Base-by-base conservation (phyloP, 257 asterid species). In the Agastache rugosa region DNA sequence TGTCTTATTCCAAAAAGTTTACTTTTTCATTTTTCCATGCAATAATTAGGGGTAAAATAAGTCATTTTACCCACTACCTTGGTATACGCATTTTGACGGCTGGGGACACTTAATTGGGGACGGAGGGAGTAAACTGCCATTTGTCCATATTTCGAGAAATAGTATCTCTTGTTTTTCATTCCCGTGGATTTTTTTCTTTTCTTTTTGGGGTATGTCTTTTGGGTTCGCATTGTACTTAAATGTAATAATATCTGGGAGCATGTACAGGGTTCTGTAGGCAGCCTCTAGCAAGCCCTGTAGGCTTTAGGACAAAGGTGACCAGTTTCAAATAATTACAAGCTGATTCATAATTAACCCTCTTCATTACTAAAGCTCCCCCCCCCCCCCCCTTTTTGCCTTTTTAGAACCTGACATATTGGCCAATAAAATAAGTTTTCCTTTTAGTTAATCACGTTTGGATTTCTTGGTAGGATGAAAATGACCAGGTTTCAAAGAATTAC, bases 171-270 rank as follows among this genome's bases (percentile, higher is more conserved):
- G n/a, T n/a, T n/a, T n/a, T n/a, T n/a, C n/a, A n/a, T n/a, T n/a
- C n/a, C n/a, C n/a, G n/a, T n/a, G n/a, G n/a, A n/a, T 22, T 3
- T 14, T 34, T 35, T 64, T 16, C 0, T 3, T 44, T 48, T 48
- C 6, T 77, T 12, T 70, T 35, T 12, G 15, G n/a, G 53, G 47
- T 22, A 61, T 10, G 58, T 15, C 12, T 66, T 48, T 37, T 35
- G 62, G 70, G 20, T 72, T 75, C 79, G 55, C 31, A 29, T 51
- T 67, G 45, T 72, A 45, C 11, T 53, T 42, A 54, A 48, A 31
- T 5, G 4, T 31, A 31, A 31, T 31, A 27, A 68, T 14, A 62
- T 50, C 37, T 61, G 61, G 37, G 68, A 64, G 54, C 12, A 17
- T 50, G 51, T 22, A 58, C 17, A 7, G 3, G 35, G 22, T 68